Conservation (phyloP, 2,329 filamentous ascomycete genomes). For the Aspergillus ustus region DNA sequence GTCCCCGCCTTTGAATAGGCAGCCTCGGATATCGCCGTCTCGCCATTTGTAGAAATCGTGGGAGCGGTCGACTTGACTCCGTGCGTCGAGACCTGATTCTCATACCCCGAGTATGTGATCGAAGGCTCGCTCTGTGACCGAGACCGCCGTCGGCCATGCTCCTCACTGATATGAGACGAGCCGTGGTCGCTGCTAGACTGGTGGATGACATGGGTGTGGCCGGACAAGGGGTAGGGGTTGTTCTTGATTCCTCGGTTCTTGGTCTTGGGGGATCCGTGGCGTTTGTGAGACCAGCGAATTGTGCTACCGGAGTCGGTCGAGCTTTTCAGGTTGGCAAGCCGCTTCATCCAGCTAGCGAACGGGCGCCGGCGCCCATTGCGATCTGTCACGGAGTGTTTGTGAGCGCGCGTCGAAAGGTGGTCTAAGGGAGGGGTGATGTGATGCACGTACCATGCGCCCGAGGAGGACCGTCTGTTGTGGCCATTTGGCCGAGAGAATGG, state of each 20-base stretch:
- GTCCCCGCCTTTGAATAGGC: conserved; percentile 84
- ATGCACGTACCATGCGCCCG: conserved; percentile 51
- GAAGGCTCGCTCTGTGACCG: conserved; percentile 64
- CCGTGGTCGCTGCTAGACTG: conserved; percentile 51
- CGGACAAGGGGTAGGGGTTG: conserved; percentile 90
- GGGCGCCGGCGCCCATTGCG: conserved; percentile 76
- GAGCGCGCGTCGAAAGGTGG: conserved; percentile 6
- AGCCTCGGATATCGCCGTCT: conserved; percentile 73
- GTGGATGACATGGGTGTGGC: conserved; percentile 53
- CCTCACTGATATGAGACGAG: conserved; percentile 55
- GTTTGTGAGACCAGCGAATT: conserved; percentile 46
- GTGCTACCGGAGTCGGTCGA: conserved; percentile 60
- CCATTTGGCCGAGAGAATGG: conserved; percentile 29
- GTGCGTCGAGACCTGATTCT: conserved; percentile 61
- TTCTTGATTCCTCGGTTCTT: conserved; percentile 72
- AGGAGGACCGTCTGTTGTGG: conserved; percentile 40
- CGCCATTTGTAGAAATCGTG: conserved; percentile 82
- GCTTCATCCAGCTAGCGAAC: conserved; percentile 93
- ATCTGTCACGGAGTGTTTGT: conserved; percentile 56
- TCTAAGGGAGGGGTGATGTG: background rate
- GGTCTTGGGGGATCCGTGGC: conserved; percentile 36
- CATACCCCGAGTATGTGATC: conserved; percentile 64
- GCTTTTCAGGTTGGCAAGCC: conserved; percentile 82
- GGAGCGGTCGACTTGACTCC: conserved; percentile 76
- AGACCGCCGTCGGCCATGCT: conserved; percentile 55